Percentiles rank a stretch among this genome's conserved stretches.
Evolutionary conservation across 768 basidiomycete species (phyloP).

Genomic region (Boletus rufocinnamomeus): DNA sequence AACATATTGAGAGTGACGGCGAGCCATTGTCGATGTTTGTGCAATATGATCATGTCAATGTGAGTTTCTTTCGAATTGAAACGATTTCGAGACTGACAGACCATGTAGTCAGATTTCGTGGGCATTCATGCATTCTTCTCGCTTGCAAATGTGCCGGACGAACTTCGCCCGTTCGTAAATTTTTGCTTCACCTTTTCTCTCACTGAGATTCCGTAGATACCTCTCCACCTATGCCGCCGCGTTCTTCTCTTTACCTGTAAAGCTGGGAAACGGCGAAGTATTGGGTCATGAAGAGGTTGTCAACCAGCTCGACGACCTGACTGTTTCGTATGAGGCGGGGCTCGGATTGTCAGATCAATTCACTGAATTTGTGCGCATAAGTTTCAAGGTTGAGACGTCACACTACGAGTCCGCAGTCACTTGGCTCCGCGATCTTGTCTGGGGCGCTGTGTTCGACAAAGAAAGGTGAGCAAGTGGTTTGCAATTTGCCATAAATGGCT

Average conservation of each 20-base stretch:
- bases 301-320: constrained; percentile 86
- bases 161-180: constrained; percentile 65
- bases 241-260: constrained; percentile 89
- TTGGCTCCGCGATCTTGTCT: constrained; percentile 85
- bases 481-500: neutral
- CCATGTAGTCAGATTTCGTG: constrained; percentile 84
- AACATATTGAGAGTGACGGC: constrained; percentile 70
- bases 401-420: constrained; percentile 80
- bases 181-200: constrained; percentile 6
- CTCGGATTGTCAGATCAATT: constrained; percentile 69
- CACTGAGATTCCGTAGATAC: constrained; percentile 49
- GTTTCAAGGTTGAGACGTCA: constrained; percentile 80
- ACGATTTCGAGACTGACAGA: neutral
- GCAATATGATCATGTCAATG: constrained; percentile 92
- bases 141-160: constrained; percentile 65
- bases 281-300: constrained; percentile 89
- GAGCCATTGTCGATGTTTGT: constrained; percentile 80
- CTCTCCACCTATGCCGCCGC: constrained; percentile 75
- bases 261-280: constrained; percentile 62
- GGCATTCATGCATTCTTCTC: constrained; percentile 80
- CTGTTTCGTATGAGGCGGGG: constrained; percentile 79
- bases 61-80: constrained; percentile 30
- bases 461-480: constrained; percentile 56
- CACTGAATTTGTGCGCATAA: constrained; percentile 70
- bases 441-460: constrained; percentile 71